Evolutionary conservation across 2,329 filamentous ascomycete species (phyloP).

Genomic region (Ascochyta lentis): DNA sequence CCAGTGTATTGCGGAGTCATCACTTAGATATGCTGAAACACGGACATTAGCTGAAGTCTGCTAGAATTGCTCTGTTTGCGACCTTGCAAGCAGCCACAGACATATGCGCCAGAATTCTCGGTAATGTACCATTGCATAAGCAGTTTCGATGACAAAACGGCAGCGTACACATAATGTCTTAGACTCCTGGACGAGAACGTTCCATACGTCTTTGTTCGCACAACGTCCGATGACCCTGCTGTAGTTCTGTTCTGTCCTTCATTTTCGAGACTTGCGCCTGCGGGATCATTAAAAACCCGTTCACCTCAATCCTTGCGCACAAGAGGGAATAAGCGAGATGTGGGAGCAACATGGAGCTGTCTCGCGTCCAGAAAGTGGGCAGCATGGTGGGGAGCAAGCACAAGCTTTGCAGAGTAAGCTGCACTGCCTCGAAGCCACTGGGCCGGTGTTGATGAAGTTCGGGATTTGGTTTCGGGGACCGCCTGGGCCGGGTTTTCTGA

Average conservation of each 20-base stretch:
- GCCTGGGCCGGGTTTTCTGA: background rate
- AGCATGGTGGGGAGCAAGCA: conserved; percentile 8
- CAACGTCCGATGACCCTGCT: too few species aligned
- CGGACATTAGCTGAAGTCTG: background rate
- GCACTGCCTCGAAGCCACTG: conserved; percentile 12
- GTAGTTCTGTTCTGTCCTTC: background rate
- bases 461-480: conserved; percentile 13
- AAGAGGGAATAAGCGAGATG: background rate
- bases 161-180: too few species aligned
- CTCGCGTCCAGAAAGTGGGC: conserved; percentile 1
- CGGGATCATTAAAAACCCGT: background rate
- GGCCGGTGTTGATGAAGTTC: conserved; percentile 8
- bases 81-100: background rate
- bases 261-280: background rate
- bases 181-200: too few species aligned
- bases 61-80: background rate
- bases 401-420: background rate
- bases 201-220: too few species aligned
- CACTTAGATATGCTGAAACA: background rate
- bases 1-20: background rate
- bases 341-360: background rate
- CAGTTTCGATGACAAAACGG: too few species aligned
- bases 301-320: background rate
- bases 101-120: too few species aligned
- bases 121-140: too few species aligned